phyloP scores from a whole-genome alignment of 371 early-diverging fungal genomes.

The Mucor indicus region DNA sequence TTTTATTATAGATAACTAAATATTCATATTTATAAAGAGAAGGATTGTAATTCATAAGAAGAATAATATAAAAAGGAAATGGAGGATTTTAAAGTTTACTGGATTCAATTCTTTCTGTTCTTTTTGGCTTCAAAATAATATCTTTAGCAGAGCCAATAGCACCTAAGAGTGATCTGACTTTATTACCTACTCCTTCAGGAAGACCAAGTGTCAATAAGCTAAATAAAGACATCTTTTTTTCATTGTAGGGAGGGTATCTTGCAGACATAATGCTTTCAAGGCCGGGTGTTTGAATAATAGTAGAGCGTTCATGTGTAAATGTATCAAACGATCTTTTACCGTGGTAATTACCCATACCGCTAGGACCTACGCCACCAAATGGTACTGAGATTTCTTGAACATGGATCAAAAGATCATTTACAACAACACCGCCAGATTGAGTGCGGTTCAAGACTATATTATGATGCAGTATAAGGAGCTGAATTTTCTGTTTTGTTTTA shows the following conservation, averaged over 20 bases:
- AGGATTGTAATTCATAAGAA: too few relatives aligned
- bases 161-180: slow-evolving; percentile 6
- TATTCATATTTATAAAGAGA: too few relatives aligned
- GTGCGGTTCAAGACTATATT: slow-evolving; percentile 46
- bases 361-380: slow-evolving; percentile 85
- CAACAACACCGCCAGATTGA: slow-evolving; percentile 62
- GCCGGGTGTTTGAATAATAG: slow-evolving; percentile 49
- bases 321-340: slow-evolving; percentile 75
- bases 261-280: slow-evolving; percentile 45
- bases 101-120: too few relatives aligned
- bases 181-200: slow-evolving; percentile 4
- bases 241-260: slow-evolving; percentile 51
- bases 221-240: slow-evolving; percentile 29
- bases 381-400: slow-evolving; percentile 57
- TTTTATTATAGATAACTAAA: too few relatives aligned
- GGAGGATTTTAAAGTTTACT: too few relatives aligned
- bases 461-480: not conserved
- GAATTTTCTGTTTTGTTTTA: too few relatives aligned
- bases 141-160: slow-evolving; percentile 4
- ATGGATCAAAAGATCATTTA: slow-evolving; percentile 75
- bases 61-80: too few relatives aligned
- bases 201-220: slow-evolving; percentile 17
- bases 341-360: slow-evolving; percentile 85
- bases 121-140: too few relatives aligned
- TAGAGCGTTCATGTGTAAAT: slow-evolving; percentile 66